phyloP scores from a whole-genome alignment of 805 yeast species.

The Saccharomycopsis fibuligera region DNA sequence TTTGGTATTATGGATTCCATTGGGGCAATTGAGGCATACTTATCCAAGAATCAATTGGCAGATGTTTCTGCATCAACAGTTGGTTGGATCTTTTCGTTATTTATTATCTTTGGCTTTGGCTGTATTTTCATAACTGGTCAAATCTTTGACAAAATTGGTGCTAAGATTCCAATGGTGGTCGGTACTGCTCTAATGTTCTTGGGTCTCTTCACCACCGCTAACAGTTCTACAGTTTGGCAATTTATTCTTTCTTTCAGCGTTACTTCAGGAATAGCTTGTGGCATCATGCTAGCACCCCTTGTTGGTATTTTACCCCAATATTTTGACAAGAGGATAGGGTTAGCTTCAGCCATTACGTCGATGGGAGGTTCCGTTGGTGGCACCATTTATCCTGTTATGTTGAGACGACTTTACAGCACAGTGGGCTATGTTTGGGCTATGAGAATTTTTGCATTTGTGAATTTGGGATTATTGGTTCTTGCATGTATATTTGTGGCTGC shows the following conservation, averaged over 20 bases:
- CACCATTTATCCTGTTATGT: conserved; percentile 40
- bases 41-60: conserved; percentile 45
- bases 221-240: conserved; percentile 40
- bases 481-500: conserved; percentile 26
- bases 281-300: conserved; percentile 38
- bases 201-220: conserved; percentile 41
- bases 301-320: conserved; percentile 40
- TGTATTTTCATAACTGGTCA: conserved; percentile 41
- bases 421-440: conserved; percentile 52
- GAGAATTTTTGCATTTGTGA: conserved; percentile 41
- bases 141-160: conserved; percentile 41
- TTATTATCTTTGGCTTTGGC: conserved; percentile 28
- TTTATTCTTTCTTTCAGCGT: conserved; percentile 47
- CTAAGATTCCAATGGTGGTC: conserved; percentile 31
- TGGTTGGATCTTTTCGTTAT: conserved; percentile 60
- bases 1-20: conserved; percentile 63
- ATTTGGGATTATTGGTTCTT: conserved; percentile 19
- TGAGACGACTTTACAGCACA: conserved; percentile 33
- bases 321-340: conserved; percentile 37
- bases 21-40: conserved; percentile 63
- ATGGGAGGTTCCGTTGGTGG: conserved; percentile 50
- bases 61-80: conserved; percentile 41
- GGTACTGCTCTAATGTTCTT: conserved; percentile 34
- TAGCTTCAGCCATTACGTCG: conserved; percentile 41
- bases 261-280: conserved; percentile 37